Evolutionary conservation across 345 rosid species (phyloP).

Genomic region (Pugionium cornutum): DNA sequence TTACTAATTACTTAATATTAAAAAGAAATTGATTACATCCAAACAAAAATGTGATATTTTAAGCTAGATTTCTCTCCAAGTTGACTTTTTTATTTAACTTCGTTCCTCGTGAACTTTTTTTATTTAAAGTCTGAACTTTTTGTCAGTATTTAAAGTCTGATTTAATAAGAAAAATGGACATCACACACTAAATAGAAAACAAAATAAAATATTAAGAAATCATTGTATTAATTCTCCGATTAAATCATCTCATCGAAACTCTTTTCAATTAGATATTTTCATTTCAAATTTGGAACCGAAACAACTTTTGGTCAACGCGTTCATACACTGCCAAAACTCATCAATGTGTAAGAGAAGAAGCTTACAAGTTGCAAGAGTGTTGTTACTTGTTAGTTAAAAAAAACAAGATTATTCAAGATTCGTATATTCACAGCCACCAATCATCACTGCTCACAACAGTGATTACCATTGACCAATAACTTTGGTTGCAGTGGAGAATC

Average conservation of each 20-base stretch:
- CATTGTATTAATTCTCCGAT: no score
- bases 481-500: constrained; percentile 27
- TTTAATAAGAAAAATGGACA: neutral
- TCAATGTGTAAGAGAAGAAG: constrained; percentile 12
- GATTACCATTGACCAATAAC: constrained; percentile 29
- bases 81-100: neutral
- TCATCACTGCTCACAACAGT: constrained; percentile 17
- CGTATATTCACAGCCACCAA: constrained; percentile 17
- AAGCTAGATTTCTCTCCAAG: no score
- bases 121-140: neutral
- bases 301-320: neutral
- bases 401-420: neutral
- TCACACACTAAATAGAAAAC: neutral
- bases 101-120: neutral
- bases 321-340: neutral
- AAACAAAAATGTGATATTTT: no score
- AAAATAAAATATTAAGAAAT: neutral
- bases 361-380: constrained; percentile 14
- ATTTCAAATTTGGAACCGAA: neutral
- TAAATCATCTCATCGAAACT: neutral
- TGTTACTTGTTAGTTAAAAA: constrained; percentile 13
- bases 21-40: no score
- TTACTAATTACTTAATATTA: no score
- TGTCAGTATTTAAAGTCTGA: neutral
- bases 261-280: neutral